Evolutionary conservation across 805 yeast genomes (phyloP).

Genomic region (Kazachstania africana): DNA sequence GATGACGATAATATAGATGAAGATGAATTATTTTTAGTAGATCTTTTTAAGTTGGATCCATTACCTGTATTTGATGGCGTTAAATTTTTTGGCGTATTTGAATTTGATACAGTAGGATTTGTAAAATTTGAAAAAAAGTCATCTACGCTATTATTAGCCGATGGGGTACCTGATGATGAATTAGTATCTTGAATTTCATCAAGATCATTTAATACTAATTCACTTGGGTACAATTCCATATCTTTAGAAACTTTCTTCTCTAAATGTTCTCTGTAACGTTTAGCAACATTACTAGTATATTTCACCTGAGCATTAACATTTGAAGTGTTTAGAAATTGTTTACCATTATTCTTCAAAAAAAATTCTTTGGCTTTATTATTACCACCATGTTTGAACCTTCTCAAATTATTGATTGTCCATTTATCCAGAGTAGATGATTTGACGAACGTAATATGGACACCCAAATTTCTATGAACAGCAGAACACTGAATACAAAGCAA

Average conservation of each 20-base stretch:
- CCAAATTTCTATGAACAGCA: conserved; percentile 88
- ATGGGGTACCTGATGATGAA: conserved; percentile 18
- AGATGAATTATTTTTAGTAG: background rate
- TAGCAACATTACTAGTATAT: conserved; percentile 74
- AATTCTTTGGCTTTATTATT: conserved; percentile 78
- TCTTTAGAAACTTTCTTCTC: conserved; percentile 59
- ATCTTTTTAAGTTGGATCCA: too few relatives aligned
- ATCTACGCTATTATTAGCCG: conserved; percentile 40
- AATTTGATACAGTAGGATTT: background rate
- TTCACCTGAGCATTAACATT: conserved; percentile 59
- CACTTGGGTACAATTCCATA: conserved; percentile 58
- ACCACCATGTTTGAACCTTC: conserved; percentile 91
- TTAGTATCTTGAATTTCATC: conserved; percentile 15
- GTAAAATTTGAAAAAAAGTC: conserved; percentile 91
- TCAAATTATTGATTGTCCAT: conserved; percentile 84
- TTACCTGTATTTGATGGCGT: conserved; percentile 16
- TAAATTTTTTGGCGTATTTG: conserved; percentile 8
- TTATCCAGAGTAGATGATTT: conserved; percentile 85
- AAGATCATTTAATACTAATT: conserved; percentile 38
- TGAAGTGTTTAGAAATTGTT: conserved; percentile 40
- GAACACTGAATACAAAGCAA: conserved; percentile 89
- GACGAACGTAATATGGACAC: conserved; percentile 93
- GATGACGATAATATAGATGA: conserved; percentile 16
- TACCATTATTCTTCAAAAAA: conserved; percentile 76
- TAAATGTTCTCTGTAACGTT: conserved; percentile 67